Percentiles rank a stretch among this genome's conserved stretches.
Conservation (phyloP, 208 protist species). For the Balamuthia mandrillaris region DNA sequence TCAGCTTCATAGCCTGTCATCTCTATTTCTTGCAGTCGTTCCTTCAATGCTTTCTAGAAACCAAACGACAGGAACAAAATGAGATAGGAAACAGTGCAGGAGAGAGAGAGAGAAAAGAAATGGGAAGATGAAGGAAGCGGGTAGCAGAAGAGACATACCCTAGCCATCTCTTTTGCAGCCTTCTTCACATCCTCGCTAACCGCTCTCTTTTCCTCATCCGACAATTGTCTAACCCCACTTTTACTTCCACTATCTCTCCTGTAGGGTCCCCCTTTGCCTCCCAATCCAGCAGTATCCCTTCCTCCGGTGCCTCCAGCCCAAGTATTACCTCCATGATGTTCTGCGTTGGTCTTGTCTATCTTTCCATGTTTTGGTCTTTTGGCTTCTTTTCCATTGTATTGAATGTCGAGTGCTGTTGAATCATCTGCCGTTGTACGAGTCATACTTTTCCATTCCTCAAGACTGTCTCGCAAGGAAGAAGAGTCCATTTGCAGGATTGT, state of each 20-base stretch:
- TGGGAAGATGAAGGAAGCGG: background rate
- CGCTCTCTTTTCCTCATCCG: conserved; percentile 76
- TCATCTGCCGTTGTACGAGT: background rate
- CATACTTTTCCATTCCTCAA: conserved; percentile 20
- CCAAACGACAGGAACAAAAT: background rate
- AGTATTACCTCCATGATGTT: conserved; percentile 51
- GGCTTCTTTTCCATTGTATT: conserved; percentile 42
- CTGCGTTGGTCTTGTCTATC: conserved; percentile 25
- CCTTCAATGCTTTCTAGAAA: conserved; percentile 34
- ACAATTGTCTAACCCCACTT: no score
- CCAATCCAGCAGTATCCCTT: conserved; percentile 51
- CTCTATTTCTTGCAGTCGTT: conserved; percentile 50
- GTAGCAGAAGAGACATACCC: background rate
- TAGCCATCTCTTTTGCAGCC: conserved; percentile 33
- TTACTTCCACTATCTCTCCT: conserved; percentile 73
- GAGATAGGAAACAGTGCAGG: background rate
- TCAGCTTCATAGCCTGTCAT: conserved; percentile 44
- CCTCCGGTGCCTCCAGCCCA: conserved; percentile 60
- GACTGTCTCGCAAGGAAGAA: background rate
- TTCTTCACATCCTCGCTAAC: conserved; percentile 25
- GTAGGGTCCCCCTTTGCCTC: conserved; percentile 71
- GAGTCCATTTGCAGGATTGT: conserved; percentile 2
- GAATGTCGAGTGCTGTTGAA: conserved; percentile 1
- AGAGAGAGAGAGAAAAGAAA: background rate
- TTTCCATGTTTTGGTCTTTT: conserved; percentile 49